phyloP scores from a whole-genome alignment of 805 yeast genomes.

The Kuraishia hungarica region DNA sequence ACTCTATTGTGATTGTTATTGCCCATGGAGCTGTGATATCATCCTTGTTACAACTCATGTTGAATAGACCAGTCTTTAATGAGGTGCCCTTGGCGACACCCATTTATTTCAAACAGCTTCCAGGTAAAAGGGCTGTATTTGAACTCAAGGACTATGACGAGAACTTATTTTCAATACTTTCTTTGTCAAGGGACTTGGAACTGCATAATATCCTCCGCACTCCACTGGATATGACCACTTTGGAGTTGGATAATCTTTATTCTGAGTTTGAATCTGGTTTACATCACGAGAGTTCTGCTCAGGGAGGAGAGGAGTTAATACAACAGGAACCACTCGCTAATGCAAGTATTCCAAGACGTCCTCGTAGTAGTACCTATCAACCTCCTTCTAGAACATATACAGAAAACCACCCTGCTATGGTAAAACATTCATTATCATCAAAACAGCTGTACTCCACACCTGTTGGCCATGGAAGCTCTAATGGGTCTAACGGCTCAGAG shows the following conservation, averaged over 20 bases:
- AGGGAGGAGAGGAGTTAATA: neutral
- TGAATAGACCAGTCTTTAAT: constrained; percentile 27
- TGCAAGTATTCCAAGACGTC: constrained; percentile 6
- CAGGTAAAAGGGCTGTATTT: constrained; percentile 14
- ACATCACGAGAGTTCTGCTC: neutral
- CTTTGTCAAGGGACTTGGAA: constrained; percentile 15
- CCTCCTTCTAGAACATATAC: constrained; percentile 7
- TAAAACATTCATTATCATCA: neutral
- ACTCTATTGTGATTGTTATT: constrained; percentile 24
- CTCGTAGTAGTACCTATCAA: constrained; percentile 21
- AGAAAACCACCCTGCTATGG: constrained; percentile 1
- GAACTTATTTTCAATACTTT: constrained; percentile 18
- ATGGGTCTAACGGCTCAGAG: neutral
- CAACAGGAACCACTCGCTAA: neutral
- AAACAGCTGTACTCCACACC: neutral
- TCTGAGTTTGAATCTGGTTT: constrained; percentile 11
- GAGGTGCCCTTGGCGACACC: constrained; percentile 31
- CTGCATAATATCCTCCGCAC: constrained; percentile 14
- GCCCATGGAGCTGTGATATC: constrained; percentile 38
- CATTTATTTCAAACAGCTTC: constrained; percentile 21
- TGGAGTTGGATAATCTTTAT: constrained; percentile 17
- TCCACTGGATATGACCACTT: constrained; percentile 16
- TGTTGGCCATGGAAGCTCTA: neutral
- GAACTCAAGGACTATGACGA: constrained; percentile 24
- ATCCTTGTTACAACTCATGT: constrained; percentile 26